Base-by-base conservation (phyloP, 2,329 filamentous ascomycete species). In the Aspergillus calidoustus region DNA sequence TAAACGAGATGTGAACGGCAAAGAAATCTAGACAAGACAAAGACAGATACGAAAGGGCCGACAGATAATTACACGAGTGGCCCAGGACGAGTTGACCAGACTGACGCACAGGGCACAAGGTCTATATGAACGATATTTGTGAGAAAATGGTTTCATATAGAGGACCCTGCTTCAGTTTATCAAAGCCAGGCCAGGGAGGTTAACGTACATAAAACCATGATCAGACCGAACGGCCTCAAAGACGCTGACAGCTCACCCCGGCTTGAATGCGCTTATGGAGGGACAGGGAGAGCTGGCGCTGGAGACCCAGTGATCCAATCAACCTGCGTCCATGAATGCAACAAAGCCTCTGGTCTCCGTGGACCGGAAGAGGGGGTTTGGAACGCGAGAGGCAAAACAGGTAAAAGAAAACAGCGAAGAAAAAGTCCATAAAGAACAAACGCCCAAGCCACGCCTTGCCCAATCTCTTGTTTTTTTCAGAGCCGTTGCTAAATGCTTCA, bases 131-230 rank as follows among this genome's bases (percentile, higher is more conserved):
- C 74, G 74, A 72, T 74, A 71, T 70, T 72, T 74, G 78, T 80
- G 77, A 79, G 78, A 79, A 77, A 72, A 76, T 79, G 71, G 70
- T 79, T 79, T 80, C 75, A 71, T 72, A 77, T 80, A 79, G 65
- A 66, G 71, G 69, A 68, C 72, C 76, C 75, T 71, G 70, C 71
- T 77, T 73, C 71, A 70, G 68, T 71, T 71, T 69, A 68, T 72
- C 73, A 76, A 75, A 72, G 71, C 71, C 61, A 77, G 76, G 77
- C 71, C 72, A 79, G 78, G 79, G 79, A 80, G 76, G 77, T 81
- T 82, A 82, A 82, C 80, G 76, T 82, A 82, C 80, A 82, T 80
- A 74, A 72, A 76, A 72, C 71, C 75, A 77, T 74, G 66, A 73
- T 68, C 66, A 71, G 69, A 72, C 67, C 71, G 71, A 71, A 69